Base-by-base conservation (phyloP, 23 red algal genomes). In the Rhodosorus marinus region DNA sequence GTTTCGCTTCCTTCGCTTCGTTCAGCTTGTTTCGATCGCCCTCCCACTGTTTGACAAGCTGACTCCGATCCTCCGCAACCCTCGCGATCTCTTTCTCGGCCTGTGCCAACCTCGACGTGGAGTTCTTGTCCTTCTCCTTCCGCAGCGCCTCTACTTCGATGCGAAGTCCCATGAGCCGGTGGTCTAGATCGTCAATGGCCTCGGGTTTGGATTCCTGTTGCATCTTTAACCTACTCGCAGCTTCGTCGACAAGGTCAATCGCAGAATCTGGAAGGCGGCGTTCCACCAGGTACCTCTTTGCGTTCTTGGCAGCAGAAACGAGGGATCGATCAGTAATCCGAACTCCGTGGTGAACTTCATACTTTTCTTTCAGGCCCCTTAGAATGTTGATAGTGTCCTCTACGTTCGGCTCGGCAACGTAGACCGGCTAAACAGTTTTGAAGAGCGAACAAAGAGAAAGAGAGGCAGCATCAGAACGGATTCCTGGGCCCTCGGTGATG, bases 161-260 rank as follows among this genome's bases (percentile, higher is more conserved):
- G 24, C 49, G 43, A 24, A 77, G 35, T 21, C 40, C 31, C 28
- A 66, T 66, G 25, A 66, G 34, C 33, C 40, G 40, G 7, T 61
- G 60, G 35, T 81, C 64, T 15, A 63, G 31, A 29, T 70, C 66
- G 38, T 81, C 75, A 20, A 81, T 62, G 27, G 33, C 40, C 41
- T 81, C 75, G 3, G 66, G 64, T 47, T 60, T 63, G 31, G 43
- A 55, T 27, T 72, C 66, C 15, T 72, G 63, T 19, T 64, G 67
- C 34, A 69, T 62, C 31, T 63, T 62, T 42, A 72, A 29, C 7
- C 75, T 35, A 11, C 55, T 38, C 0, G 64, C 75, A 31, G 75
- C 75, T 30, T 62, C 51, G 58, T 81, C 75, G 11, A 81, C 75
- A 6, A 81, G 25, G 23, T 69, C 75, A 30, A 81, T 70, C 32